Evolutionary conservation across 371 early-diverging fungal species (phyloP).

Genomic region (Apophysomyces ossiformis): DNA sequence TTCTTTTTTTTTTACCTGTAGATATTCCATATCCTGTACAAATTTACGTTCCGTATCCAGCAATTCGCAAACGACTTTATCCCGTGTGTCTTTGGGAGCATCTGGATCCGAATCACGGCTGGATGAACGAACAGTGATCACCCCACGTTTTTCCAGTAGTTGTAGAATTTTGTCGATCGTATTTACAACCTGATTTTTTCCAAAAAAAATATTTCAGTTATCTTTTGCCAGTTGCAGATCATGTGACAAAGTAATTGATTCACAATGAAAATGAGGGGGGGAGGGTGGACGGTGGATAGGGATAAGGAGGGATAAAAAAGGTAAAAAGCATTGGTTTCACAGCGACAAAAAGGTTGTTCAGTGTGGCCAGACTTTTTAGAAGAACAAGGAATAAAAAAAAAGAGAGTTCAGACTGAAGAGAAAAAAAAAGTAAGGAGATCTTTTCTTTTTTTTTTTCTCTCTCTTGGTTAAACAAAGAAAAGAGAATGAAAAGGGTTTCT

Average conservation of each 20-base stretch:
- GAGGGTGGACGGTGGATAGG: neutral
- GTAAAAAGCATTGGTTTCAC: neutral
- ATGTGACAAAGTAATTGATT: slow-evolving; percentile 9
- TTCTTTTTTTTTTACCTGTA: slow-evolving; percentile 60
- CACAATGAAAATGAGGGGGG: neutral
- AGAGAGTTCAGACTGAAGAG: too few relatives aligned
- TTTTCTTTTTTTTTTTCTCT: neutral
- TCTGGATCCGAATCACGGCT: slow-evolving; percentile 62
- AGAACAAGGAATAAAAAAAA: too few relatives aligned
- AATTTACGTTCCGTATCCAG: slow-evolving; percentile 95
- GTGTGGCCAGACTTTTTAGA: slow-evolving; percentile 2
- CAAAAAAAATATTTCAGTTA: slow-evolving; percentile 1
- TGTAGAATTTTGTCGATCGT: slow-evolving; percentile 75
- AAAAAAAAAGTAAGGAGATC: neutral
- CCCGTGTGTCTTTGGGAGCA: slow-evolving; percentile 80
- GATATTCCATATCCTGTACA: slow-evolving; percentile 86
- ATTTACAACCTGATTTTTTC: slow-evolving; percentile 55
- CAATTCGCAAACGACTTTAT: slow-evolving; percentile 86
- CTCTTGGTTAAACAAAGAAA: neutral
- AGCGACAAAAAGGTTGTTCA: neutral
- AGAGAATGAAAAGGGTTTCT: too few relatives aligned
- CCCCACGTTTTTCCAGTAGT: slow-evolving; percentile 69
- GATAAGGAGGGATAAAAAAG: neutral
- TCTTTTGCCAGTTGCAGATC: neutral
- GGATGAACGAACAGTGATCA: slow-evolving; percentile 59